Evolutionary conservation across 2,329 filamentous ascomycete genomes (phyloP).

Genomic region (Cylindrodendrum hubeiense): DNA sequence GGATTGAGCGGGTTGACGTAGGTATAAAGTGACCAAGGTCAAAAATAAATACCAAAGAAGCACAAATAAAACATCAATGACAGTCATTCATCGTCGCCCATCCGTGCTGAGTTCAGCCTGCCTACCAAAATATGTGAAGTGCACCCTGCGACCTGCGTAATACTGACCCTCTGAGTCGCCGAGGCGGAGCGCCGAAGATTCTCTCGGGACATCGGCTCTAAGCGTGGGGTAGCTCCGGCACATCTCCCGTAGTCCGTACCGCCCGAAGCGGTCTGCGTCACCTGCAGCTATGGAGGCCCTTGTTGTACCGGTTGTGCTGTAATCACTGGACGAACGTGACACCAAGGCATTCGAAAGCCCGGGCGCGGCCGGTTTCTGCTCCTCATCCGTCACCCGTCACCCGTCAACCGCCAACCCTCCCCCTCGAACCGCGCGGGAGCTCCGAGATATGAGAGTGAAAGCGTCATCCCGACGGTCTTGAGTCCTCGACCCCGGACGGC

Average conservation of each 20-base stretch:
- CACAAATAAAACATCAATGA: neutral
- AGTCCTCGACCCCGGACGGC: slow-evolving; percentile 43
- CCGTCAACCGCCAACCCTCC: neutral
- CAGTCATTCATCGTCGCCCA: neutral
- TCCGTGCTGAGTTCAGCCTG: neutral
- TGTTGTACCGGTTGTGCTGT: neutral
- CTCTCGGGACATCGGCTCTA: slow-evolving; percentile 44
- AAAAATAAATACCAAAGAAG: slow-evolving; percentile 15
- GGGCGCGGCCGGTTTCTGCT: slow-evolving; percentile 31
- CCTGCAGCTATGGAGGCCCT: slow-evolving; percentile 9
- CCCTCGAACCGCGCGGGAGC: slow-evolving; percentile 6
- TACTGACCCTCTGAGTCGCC: slow-evolving; percentile 30
- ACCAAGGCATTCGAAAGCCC: slow-evolving; percentile 21
- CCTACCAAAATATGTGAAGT: neutral
- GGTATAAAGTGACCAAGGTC: neutral
- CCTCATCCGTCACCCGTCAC: neutral
- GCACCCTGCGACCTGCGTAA: neutral
- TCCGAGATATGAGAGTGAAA: slow-evolving; percentile 30
- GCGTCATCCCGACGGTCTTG: slow-evolving; percentile 38
- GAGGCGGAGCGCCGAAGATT: slow-evolving; percentile 42
- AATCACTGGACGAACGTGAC: slow-evolving; percentile 25
- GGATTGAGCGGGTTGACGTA: neutral
- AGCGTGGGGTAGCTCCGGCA: slow-evolving; percentile 35
- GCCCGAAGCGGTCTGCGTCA: slow-evolving; percentile 22
- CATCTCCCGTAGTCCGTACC: slow-evolving; percentile 7